Base-by-base conservation (phyloP, 1,139 yeast genomes). In the Saccharomyces pastorianus region DNA sequence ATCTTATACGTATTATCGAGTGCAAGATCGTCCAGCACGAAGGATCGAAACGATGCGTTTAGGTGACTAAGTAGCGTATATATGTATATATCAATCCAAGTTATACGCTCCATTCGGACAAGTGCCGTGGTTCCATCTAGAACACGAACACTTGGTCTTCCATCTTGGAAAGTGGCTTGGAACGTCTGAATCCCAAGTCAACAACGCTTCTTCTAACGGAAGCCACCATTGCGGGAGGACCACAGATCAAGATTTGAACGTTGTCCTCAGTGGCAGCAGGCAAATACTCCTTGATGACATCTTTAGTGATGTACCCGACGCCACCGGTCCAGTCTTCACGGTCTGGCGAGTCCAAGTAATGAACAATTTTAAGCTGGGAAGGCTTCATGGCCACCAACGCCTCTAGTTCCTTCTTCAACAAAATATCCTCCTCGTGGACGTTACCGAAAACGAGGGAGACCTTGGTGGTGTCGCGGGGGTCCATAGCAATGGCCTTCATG, bases 141-240 rank as follows among this genome's bases (percentile, higher is more conserved):
- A 90, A 90, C 31, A 86, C 86, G 74, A 93, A 93, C 34, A 91
- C 88, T 74, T 90, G 96, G 73, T 95, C 98, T 55, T 90, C 96
- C 67, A 88, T 80, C 75, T 90, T 90, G 52, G 96, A 85, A 41
- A 91, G 90, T 4, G 96, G 95, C 73, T 83, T 86, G 56, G 97
- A 91, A 80, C 89, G 90, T 53, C 81, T 80, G 73, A 75, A 95
- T 20, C 97, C 98, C 62, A 91, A 78, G 25, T 77, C 75, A 51
- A 78, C 79, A 41, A 96, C 90, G 52, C 87, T 88, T 76, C 85
- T 90, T 77, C 90, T 91, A 67, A 85, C 78, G 54, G 88, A 83
- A 52, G 84, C 77, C 51, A 83, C 82, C 93, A 88, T 85, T 54
- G 88, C 88, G 58, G 96, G 96, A 56, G 99, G 99, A 31, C 99